A percentile compares a stretch with the other conserved stretches of the same genome.
These are phyloP conservation scores for Zygoascus biomembranicola DNA, from an alignment of 805 yeast genomes.

Conservation along the genomic window DNA sequence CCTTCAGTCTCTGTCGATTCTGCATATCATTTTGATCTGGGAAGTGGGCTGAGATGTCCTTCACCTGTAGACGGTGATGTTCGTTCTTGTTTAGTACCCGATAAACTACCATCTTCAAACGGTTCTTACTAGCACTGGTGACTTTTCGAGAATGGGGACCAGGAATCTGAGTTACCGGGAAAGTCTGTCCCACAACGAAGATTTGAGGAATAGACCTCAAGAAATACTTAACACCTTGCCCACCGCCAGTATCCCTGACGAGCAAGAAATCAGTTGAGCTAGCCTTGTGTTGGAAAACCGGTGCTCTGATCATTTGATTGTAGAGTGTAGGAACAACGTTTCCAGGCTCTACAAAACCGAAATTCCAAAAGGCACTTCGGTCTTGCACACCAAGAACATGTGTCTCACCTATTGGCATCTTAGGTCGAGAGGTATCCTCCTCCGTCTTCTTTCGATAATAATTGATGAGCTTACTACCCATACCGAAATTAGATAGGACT, in stretches of 20 bases:
- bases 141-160: slow-evolving; percentile 97
- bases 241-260: slow-evolving; percentile 74
- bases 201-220: slow-evolving; percentile 61
- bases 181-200: slow-evolving; percentile 84
- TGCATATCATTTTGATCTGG: slow-evolving; percentile 98
- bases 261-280: slow-evolving; percentile 73
- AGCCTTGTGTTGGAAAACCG: slow-evolving; percentile 80
- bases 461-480: slow-evolving; percentile 90
- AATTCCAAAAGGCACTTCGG: slow-evolving; percentile 96
- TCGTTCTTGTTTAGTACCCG: slow-evolving; percentile 73
- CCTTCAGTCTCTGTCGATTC: slow-evolving; percentile 88
- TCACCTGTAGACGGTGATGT: slow-evolving; percentile 66
- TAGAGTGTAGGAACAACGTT: slow-evolving; percentile 88
- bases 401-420: slow-evolving; percentile 84
- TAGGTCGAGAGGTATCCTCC: slow-evolving; percentile 81
- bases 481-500: slow-evolving; percentile 80
- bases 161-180: slow-evolving; percentile 91
- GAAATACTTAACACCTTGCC: slow-evolving; percentile 54
- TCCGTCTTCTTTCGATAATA: slow-evolving; percentile 80
- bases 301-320: slow-evolving; percentile 87
- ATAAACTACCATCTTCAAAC: slow-evolving; percentile 88
- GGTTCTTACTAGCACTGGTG: slow-evolving; percentile 82
- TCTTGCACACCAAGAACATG: slow-evolving; percentile 95
- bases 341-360: slow-evolving; percentile 93
- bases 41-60: slow-evolving; percentile 83